phyloP scores from a whole-genome alignment of 2,329 filamentous ascomycete species.

The Colletotrichum echinochloae region DNA sequence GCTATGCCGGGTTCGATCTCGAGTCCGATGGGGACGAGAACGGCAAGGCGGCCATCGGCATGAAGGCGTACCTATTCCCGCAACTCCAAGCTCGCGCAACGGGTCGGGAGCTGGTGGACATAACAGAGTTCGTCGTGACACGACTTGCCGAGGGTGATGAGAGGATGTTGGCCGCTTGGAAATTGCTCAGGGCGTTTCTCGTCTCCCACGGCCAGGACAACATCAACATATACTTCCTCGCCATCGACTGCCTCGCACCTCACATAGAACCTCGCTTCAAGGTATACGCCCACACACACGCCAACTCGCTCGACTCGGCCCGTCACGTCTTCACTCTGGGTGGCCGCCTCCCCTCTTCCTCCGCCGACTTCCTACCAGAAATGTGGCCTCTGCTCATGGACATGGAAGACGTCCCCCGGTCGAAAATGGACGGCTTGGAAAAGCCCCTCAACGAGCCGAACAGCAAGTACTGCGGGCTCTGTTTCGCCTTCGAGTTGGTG shows the following conservation, averaged over 20 bases:
- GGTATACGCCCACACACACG: neutral
- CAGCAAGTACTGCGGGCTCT: neutral
- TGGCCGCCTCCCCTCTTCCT: constrained; percentile 1
- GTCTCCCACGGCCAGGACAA: neutral
- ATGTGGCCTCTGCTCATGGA: constrained; percentile 11
- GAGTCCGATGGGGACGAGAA: constrained; percentile 6
- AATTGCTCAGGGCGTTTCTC: neutral
- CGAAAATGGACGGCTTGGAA: neutral
- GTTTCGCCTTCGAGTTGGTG: constrained; percentile 41
- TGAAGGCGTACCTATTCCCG: constrained; percentile 32
- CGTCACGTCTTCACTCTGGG: constrained; percentile 8
- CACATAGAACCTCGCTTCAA: neutral
- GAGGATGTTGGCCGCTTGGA: neutral
- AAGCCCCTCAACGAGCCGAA: neutral
- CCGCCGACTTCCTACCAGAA: neutral
- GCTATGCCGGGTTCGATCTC: constrained; percentile 25
- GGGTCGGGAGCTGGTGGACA: neutral
- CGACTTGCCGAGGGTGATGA: constrained; percentile 17
- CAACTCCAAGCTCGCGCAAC: constrained; percentile 30
- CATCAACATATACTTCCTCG: constrained; percentile 4
- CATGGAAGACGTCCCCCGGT: neutral
- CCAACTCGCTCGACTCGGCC: neutral
- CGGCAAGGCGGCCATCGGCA: constrained; percentile 8
- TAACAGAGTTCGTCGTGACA: neutral
- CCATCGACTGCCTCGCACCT: constrained; percentile 33